Base-by-base conservation (phyloP, 1,284 basidiomycete genomes). In the Testicularia cyperi region DNA sequence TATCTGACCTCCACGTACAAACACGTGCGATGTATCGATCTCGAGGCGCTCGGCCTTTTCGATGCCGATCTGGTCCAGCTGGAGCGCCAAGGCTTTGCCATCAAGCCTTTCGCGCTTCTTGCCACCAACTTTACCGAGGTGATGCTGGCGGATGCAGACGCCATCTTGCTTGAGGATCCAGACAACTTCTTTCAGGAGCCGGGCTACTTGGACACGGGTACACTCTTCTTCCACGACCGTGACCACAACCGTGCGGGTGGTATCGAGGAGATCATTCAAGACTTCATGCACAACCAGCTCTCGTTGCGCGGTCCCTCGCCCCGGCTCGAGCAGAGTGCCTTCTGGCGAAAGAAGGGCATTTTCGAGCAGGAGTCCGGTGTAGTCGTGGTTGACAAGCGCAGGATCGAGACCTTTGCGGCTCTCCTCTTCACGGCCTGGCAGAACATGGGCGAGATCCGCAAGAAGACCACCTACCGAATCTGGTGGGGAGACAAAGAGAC, bases 101-200 rank as follows among this genome's bases (percentile, higher is more conserved):
- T 61, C 36, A 65, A 65, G 35, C 56, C 62, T 2, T 65, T 65
- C 20, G 56, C 62, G 6, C 24, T 65, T 13, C 36, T 65, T 14
- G 62, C 62, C 5, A 61, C 62, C 43, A 61, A 65, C 40, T 65
- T 65, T 25, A 60, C 56, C 14, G 56, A 65, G 23, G 62, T 61
- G n/a, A 65, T 65, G 19, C 44, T 65, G 4, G 57, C 56, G 21
- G 62, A 65, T 46, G 57, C 56, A 5, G 62, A 65, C 25, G 56
- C 56, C 9, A 52, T 65, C 40, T 15, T 65, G 38, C 52, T 65
- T 32, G 46, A 51, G 19, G 28, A 54, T 26, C 62, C 62, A 7
- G 44, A 56, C 18, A 29, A 38, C 20, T 62, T 65, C 51, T 65
- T 62, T 15, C 52, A 62, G 24, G 57, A 60, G 21, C 32, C 40